These are phyloP conservation scores for Salvia splendens DNA, from an alignment of 257 asterid species.

Conservation along the genomic window DNA sequence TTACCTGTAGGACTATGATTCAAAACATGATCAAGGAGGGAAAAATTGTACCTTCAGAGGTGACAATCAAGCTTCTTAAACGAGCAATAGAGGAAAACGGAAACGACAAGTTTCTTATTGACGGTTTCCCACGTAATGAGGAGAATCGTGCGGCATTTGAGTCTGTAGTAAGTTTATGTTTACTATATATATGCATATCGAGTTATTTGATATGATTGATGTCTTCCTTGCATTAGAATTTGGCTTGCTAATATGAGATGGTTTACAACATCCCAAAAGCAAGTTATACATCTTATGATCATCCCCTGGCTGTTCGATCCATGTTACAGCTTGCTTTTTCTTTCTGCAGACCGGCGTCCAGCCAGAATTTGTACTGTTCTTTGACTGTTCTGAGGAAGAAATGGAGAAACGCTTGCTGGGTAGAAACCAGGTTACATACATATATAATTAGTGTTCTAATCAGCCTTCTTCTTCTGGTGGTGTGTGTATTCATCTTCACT, in stretches of 20 bases:
- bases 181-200: background rate
- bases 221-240: conserved; percentile 10
- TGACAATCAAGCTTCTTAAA: conserved; percentile 77
- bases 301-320: background rate
- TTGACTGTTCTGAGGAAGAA: conserved; percentile 62
- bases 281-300: conserved; percentile 11
- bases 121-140: conserved; percentile 95
- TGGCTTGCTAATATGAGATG: background rate
- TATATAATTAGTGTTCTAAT: conserved; percentile 29
- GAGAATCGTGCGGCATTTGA: conserved; percentile 92
- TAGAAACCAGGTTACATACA: conserved; percentile 55
- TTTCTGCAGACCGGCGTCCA: conserved; percentile 67
- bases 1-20: conserved; percentile 69
- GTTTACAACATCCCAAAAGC: background rate
- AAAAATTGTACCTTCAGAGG: conserved; percentile 87
- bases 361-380: conserved; percentile 74
- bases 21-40: conserved; percentile 86
- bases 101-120: conserved; percentile 90
- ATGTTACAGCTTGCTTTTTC: background rate
- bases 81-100: conserved; percentile 69
- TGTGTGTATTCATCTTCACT: conserved; percentile 1
- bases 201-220: background rate
- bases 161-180: conserved; percentile 55
- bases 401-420: conserved; percentile 60
- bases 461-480: conserved; percentile 22